Evolutionary conservation across 192 early-diverging fungal species (phyloP).

Genomic region (Coemansia sp.): DNA sequence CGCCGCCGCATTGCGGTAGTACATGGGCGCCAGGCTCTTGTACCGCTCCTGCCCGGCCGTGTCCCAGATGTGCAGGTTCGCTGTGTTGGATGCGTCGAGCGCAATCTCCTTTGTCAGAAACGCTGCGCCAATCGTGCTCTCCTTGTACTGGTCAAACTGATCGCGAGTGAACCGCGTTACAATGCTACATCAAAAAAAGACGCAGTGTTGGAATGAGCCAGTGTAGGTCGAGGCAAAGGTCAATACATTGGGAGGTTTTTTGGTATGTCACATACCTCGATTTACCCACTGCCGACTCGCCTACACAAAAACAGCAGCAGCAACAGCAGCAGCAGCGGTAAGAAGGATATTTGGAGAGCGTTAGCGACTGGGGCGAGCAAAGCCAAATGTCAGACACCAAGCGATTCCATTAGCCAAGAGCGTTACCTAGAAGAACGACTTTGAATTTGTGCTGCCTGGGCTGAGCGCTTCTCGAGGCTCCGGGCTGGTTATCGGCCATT

Average conservation of each 20-base stretch:
- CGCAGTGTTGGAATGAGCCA: neutral
- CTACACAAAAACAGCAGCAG: slow-evolving; percentile 29
- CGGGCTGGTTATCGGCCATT: slow-evolving; percentile 16
- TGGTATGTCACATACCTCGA: slow-evolving; percentile 60
- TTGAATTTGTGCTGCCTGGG: slow-evolving; percentile 85
- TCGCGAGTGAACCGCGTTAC: slow-evolving; percentile 90
- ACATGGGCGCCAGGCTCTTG: slow-evolving; percentile 94
- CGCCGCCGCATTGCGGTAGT: slow-evolving; percentile 95
- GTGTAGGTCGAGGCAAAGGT: too few species aligned
- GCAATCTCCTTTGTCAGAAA: slow-evolving; percentile 89
- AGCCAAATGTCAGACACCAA: neutral
- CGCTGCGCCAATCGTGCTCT: slow-evolving; percentile 95
- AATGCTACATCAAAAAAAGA: slow-evolving; percentile 56
- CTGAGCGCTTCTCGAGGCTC: slow-evolving; percentile 18
- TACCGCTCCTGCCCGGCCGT: slow-evolving; percentile 98
- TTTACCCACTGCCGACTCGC: slow-evolving; percentile 95
- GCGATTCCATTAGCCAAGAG: neutral
- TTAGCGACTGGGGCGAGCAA: neutral
- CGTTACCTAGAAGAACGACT: slow-evolving; percentile 85
- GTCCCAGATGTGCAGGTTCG: slow-evolving; percentile 83
- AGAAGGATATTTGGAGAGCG: too few species aligned
- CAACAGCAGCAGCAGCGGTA: too few species aligned
- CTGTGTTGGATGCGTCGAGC: slow-evolving; percentile 71
- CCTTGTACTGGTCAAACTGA: slow-evolving; percentile 94
- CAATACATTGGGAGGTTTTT: too few species aligned